Percentiles rank a stretch among this genome's conserved stretches.
These are phyloP conservation scores for Arabis alpina DNA, from an alignment of 345 rosid genomes.

Conservation along the genomic window DNA sequence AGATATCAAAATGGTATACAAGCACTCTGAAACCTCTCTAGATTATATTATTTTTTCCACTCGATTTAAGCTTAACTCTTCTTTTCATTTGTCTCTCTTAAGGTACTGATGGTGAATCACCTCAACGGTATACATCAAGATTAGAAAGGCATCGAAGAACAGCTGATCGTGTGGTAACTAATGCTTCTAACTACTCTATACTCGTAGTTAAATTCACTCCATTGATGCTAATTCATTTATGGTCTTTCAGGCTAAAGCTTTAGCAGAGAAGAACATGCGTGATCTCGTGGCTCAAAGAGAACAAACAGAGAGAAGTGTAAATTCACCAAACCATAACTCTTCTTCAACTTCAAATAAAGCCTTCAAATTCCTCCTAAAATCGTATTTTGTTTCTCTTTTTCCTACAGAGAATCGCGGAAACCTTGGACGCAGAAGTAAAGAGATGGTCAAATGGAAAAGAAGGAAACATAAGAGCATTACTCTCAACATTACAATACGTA, in stretches of 20 bases:
- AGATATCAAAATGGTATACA: conserved; percentile 58
- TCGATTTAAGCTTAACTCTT: not conserved
- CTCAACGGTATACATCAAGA: conserved; percentile 94
- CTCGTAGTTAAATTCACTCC: not conserved
- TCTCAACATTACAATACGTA: conserved; percentile 98
- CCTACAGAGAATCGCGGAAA: conserved; percentile 85
- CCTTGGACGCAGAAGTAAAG: conserved; percentile 85
- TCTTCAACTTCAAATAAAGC: conserved; percentile 15
- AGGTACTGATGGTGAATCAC: conserved; percentile 82
- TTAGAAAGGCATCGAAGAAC: conserved; percentile 88
- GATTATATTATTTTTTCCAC: not conserved
- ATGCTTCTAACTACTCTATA: conserved; percentile 16
- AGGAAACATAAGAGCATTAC: conserved; percentile 92
- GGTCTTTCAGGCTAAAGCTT: conserved; percentile 77
- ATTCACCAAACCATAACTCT: conserved; percentile 11
- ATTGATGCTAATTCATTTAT: not conserved
- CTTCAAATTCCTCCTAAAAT: conserved; percentile 17
- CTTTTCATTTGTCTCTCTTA: conserved; percentile 37
- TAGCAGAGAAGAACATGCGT: conserved; percentile 93
- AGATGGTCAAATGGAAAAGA: conserved; percentile 97
- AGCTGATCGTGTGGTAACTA: conserved; percentile 87
- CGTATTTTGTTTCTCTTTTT: conserved; percentile 28
- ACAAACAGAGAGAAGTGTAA: conserved; percentile 87
- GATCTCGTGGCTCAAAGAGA: conserved; percentile 90
- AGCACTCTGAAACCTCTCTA: not conserved